Evolutionary conservation across 805 yeast species (phyloP), one percentile per base, ranked within the genome.

Genomic region (Pichia californica): DNA sequence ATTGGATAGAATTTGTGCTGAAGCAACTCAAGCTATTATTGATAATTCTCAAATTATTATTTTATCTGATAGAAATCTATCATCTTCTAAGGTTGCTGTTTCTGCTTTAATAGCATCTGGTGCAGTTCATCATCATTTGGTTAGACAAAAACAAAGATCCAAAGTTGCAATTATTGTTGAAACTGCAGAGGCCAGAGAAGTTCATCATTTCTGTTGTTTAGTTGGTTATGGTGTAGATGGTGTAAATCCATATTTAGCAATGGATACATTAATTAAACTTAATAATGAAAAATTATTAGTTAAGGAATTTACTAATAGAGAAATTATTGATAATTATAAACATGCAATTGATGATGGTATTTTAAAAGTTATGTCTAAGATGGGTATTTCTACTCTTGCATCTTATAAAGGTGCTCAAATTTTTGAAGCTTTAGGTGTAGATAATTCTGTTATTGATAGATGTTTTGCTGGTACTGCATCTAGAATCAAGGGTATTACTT

Each of bases 351-450:
- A 91, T 60, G 83, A 88, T 43, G 98, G 98, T 67, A 83, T 91
- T 55, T 71, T 88, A 56, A 91, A 93, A 71, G 97, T 93, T 47
- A 91, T 91, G 99, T 88, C 97, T 30, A 91, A 93, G 74, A 93
- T 91, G 98, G 99, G 99, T 73, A 93, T 91, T 56, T 89, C 98
- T 27, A 93, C 99, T 26, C 73, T 91, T 62, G 96, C 97, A 11
- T 87, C 96, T n/a, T 91, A 91, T 69, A 91, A 91, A 69, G 98
- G 98, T 66, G 99, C 99, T 25, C 99, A 91, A 71, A 93, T 91
- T 59, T 91, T 93, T 63, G 99, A 91, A 68, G 96, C 96, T 39
- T 71, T 91, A 49, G 99, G 99, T 66, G 81, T 91, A 49, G 97
- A 93, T 63, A 88, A 89, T 68, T 81, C 95, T 9, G 97, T 91